A percentile compares a stretch with the other conserved stretches of the same genome.
Evolutionary conservation across 2,329 filamentous ascomycete genomes (phyloP).

Genomic region (Aureobasidium sp.): DNA sequence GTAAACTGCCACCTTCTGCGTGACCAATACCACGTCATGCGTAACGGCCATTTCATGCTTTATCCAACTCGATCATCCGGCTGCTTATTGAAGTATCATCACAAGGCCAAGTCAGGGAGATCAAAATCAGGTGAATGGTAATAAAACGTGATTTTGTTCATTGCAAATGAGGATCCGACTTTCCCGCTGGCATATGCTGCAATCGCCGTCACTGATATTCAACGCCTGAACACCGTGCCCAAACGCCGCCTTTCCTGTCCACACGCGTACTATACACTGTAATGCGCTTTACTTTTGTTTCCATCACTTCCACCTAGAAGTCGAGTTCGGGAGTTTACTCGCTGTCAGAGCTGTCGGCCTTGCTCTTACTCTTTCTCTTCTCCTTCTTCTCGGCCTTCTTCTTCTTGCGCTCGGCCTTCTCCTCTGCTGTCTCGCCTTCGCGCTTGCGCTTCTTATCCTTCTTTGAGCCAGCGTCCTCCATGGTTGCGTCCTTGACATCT

Average conservation of each 20-base stretch:
- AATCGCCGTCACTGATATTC: constrained; percentile 11
- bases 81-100: background rate
- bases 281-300: constrained; percentile 6
- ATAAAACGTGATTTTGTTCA: constrained; percentile 11
- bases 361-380: constrained; percentile 54
- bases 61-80: background rate
- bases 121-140: background rate
- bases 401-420: constrained; percentile 43
- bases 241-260: constrained; percentile 11
- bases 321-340: constrained; percentile 19
- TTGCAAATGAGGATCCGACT: constrained; percentile 10
- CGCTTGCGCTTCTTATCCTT: constrained; percentile 42
- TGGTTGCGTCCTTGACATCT: constrained; percentile 12
- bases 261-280: constrained; percentile 11
- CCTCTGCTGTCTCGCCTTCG: constrained; percentile 37
- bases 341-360: constrained; percentile 31
- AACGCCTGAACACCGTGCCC: constrained; percentile 13
- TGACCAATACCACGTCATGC: constrained; percentile 4
- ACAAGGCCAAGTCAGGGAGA: background rate
- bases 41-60: constrained; percentile 3
- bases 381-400: constrained; percentile 77
- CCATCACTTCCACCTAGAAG: background rate
- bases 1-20: background rate
- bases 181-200: constrained; percentile 11
- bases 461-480: constrained; percentile 23